Evolutionary conservation across 2,329 filamentous ascomycete species (phyloP).

Genomic region (Aspergillus phoenicis): DNA sequence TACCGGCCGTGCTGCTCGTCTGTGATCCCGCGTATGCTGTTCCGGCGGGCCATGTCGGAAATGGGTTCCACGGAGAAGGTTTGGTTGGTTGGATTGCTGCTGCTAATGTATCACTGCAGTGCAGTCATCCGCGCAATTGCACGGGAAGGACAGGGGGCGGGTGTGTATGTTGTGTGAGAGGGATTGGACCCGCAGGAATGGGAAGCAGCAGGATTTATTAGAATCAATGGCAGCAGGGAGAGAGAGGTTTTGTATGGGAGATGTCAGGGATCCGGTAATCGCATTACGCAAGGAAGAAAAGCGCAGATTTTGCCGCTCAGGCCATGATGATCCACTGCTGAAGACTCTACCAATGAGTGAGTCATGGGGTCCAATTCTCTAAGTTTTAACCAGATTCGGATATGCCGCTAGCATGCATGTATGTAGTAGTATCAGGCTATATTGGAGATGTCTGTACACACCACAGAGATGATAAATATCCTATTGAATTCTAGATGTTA

Average conservation of each 20-base stretch:
- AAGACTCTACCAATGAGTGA: neutral
- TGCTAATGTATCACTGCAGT: neutral
- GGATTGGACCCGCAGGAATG: neutral
- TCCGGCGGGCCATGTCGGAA: conserved; percentile 31
- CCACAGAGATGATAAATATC: no score
- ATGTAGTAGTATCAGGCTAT: no score
- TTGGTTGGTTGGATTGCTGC: neutral
- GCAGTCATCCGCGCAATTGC: neutral
- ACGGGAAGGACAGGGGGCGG: neutral
- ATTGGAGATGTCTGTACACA: no score
- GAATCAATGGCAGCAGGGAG: neutral
- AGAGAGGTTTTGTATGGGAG: neutral
- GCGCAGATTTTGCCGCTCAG: neutral
- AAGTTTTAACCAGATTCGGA: neutral
- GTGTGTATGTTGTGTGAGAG: neutral
- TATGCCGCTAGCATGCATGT: no score
- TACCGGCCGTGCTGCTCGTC: conserved; percentile 46
- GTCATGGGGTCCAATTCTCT: neutral
- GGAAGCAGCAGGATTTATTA: neutral
- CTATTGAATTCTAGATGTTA: no score
- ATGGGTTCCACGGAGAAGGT: neutral
- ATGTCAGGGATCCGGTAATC: neutral
- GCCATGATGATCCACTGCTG: neutral
- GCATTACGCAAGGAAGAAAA: neutral
- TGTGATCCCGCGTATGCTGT: conserved; percentile 29